These are phyloP conservation scores for Alternaria arbusti DNA, from an alignment of 2,329 filamentous ascomycete genomes.

Conservation along the genomic window DNA sequence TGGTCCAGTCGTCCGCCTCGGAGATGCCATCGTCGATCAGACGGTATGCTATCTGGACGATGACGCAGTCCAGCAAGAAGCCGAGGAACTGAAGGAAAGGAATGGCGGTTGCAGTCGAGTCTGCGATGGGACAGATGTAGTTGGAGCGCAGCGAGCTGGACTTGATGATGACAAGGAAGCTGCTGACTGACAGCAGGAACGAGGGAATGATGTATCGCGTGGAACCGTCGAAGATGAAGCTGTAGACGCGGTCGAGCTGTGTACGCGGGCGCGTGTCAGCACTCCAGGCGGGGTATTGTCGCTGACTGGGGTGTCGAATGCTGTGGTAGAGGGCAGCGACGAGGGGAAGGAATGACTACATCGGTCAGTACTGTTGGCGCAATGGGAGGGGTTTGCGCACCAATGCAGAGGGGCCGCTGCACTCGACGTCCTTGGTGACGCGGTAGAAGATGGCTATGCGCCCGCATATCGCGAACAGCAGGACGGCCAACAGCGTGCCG, in stretches of 20 bases:
- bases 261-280: constrained; percentile 29
- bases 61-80: constrained; percentile 37
- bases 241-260: constrained; percentile 32
- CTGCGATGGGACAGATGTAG: constrained; percentile 41
- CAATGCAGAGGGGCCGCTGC: constrained; percentile 35
- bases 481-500: constrained; percentile 32
- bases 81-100: constrained; percentile 39
- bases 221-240: constrained; percentile 35
- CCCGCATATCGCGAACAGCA: constrained; percentile 39
- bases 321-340: constrained; percentile 41
- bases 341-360: constrained; percentile 40
- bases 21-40: constrained; percentile 37
- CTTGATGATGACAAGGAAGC: constrained; percentile 38
- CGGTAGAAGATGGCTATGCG: constrained; percentile 42
- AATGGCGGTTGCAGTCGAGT: constrained; percentile 31
- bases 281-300: constrained; percentile 38
- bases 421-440: constrained; percentile 40
- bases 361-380: constrained; percentile 11
- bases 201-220: constrained; percentile 44
- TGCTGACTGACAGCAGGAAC: constrained; percentile 38
- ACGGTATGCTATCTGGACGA: constrained; percentile 32
- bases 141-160: constrained; percentile 39
- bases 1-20: constrained; percentile 29
- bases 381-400: constrained; percentile 12
- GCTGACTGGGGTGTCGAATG: constrained; percentile 32